phyloP scores from a whole-genome alignment of 306 rosid species.

The Hippophae gyantsensis region DNA sequence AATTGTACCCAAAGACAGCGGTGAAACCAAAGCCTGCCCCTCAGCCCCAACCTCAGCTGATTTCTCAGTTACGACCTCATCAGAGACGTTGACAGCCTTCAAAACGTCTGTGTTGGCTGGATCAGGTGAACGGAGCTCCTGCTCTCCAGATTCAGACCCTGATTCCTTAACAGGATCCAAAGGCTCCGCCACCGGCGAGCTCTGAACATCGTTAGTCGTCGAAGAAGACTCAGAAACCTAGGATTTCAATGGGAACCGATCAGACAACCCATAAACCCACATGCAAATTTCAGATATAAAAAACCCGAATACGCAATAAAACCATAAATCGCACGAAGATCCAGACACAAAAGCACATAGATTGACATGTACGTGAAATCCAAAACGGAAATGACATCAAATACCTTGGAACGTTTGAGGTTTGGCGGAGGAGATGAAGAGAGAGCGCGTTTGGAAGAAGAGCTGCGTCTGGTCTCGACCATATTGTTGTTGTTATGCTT shows the following conservation, averaged over 20 bases:
- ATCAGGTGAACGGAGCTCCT: slow-evolving; percentile 59
- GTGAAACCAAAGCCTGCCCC: slow-evolving; percentile 46
- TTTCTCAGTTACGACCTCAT: slow-evolving; percentile 32
- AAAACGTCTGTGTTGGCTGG: slow-evolving; percentile 43
- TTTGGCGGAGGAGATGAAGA: slow-evolving; percentile 59
- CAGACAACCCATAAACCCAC: slow-evolving; percentile 14
- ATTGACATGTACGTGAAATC: not conserved
- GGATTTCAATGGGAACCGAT: slow-evolving; percentile 20
- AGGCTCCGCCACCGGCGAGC: slow-evolving; percentile 34
- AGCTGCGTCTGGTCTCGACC: slow-evolving; percentile 93
- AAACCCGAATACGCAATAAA: slow-evolving; percentile 5
- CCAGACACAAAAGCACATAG: not conserved
- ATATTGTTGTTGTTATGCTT: slow-evolving; percentile 24
- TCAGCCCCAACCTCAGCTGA: slow-evolving; percentile 37
- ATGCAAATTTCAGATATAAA: slow-evolving; percentile 9
- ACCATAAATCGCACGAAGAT: slow-evolving; percentile 12
- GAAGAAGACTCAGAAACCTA: slow-evolving; percentile 70
- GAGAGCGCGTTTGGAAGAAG: slow-evolving; percentile 75
- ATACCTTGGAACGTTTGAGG: slow-evolving; percentile 80
- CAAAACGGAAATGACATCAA: not conserved
- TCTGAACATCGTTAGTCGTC: slow-evolving; percentile 40
- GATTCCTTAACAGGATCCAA: slow-evolving; percentile 59
- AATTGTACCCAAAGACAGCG: slow-evolving; percentile 44
- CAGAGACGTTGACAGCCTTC: slow-evolving; percentile 42
- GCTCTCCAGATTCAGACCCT: slow-evolving; percentile 41